Evolutionary conservation across 305 asterid genomes (phyloP), one percentile per base, ranked within the genome.

Genomic region (Fraxinus xanthoxyloides): DNA sequence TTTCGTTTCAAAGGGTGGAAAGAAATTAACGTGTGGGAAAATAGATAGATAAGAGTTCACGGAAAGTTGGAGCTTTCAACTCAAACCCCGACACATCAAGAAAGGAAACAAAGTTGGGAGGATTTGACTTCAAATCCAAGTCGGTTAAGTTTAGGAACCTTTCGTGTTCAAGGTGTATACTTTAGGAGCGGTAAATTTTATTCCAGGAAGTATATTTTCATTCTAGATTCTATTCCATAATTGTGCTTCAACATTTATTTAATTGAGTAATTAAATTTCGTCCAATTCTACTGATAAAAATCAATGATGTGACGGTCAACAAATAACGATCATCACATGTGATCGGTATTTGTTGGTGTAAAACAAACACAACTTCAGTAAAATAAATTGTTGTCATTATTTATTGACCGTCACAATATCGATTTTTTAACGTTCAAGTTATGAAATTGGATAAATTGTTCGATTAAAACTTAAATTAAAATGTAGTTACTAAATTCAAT

Each of bases 61-160:
- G 87, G 89, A 75, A 81, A 72, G 46, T 84, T 40, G 88, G 82
- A 82, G 86, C 46, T 31, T 77, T 38, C 70, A 76, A 70, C 56
- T 75, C 77, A 69, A 76, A 35, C 83, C 17, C 30, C 12, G 46
- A 35, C 46, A 65, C 32, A 46, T 67, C 75, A 36, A 35, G 30
- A 70, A 32, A 8, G 56, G 10, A 28, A 77, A 46, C 8, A 7
- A 17, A 23, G 21, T 36, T 23, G 38, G 63, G 10, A 56, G 10
- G 6, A 19, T 19, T 56, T 56, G 67, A 56, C 67, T 56, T 56
- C 28, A 56, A 19, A 56, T 56, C 67, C 12, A 21, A 59, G 69
- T 59, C 69, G 69, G 69, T 7, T 7, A 56, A 21, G 67, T 56
- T 56, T 56, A 0, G 28, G 26, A 56, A 56, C 26, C 26, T 56